phyloP scores from a whole-genome alignment of 2,329 filamentous ascomycete species.

The Hymenoscyphus infarciens region DNA sequence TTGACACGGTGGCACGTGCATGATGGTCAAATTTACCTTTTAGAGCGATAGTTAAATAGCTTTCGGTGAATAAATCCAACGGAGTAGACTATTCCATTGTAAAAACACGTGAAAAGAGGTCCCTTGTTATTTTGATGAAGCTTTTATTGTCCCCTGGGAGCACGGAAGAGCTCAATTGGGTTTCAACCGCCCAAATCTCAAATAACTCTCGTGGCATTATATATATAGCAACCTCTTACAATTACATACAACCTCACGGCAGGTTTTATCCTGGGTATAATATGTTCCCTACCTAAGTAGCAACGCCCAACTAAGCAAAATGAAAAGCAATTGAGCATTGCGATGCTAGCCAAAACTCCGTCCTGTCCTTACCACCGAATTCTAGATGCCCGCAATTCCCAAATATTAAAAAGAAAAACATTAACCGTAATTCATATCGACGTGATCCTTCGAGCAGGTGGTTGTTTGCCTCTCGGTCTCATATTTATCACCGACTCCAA shows the following conservation, averaged over 20 bases:
- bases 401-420: conserved; percentile 23
- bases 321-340: conserved; percentile 15
- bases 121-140: too few species aligned
- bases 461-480: conserved; percentile 39
- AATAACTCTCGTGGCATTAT: not conserved
- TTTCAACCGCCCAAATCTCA: too few species aligned
- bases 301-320: conserved; percentile 2
- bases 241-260: not conserved
- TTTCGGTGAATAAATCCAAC: too few species aligned
- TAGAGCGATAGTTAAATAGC: too few species aligned
- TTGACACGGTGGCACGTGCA: not conserved
- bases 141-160: too few species aligned
- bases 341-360: conserved; percentile 12
- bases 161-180: too few species aligned
- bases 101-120: too few species aligned
- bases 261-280: conserved; percentile 7
- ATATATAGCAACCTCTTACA: not conserved
- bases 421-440: conserved; percentile 35
- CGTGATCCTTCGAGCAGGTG: conserved; percentile 31
- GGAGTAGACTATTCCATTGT: too few species aligned
- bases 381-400: conserved; percentile 6
- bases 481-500: conserved; percentile 82
- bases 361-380: conserved; percentile 1
- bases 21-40: not conserved
- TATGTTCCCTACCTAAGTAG: conserved; percentile 6